phyloP scores from a whole-genome alignment of 1,139 yeast species.

The Pichia sp. region DNA sequence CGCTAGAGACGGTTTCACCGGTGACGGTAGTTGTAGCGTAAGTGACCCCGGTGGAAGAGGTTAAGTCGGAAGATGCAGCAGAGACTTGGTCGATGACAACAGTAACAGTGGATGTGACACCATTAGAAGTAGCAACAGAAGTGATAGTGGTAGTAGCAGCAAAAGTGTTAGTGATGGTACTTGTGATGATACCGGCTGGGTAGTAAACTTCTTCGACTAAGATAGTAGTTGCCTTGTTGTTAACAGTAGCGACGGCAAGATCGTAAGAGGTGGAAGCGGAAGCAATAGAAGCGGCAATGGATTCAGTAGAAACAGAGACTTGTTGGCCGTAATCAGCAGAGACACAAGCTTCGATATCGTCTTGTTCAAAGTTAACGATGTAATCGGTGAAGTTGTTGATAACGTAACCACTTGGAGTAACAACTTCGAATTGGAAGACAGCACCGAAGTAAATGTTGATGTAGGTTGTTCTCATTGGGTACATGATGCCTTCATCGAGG shows the following conservation, averaged over 20 bases:
- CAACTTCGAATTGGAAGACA: slow-evolving; percentile 16
- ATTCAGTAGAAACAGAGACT: not conserved
- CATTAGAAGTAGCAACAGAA: slow-evolving; percentile 2
- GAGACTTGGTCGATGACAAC: slow-evolving; percentile 12
- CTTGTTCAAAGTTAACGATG: slow-evolving; percentile 4
- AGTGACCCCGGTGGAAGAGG: not conserved
- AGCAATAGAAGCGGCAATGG: not conserved
- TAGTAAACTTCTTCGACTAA: slow-evolving; percentile 12
- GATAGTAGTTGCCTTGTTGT: slow-evolving; percentile 37
- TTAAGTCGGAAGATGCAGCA: not conserved
- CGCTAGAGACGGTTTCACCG: slow-evolving; percentile 5
- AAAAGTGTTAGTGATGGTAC: slow-evolving; percentile 4
- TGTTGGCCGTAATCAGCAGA: slow-evolving; percentile 4
- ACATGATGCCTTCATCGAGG: slow-evolving; percentile 24
- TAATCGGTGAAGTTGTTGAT: slow-evolving; percentile 10
- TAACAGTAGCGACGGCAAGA: not conserved
- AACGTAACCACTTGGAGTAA: slow-evolving; percentile 19
- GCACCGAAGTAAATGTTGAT: slow-evolving; percentile 17
- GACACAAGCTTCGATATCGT: slow-evolving; percentile 7
- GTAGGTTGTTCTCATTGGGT: slow-evolving; percentile 31
- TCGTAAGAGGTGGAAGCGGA: not conserved
- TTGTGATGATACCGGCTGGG: slow-evolving; percentile 10
- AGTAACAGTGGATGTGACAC: slow-evolving; percentile 3
- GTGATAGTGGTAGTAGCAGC: slow-evolving; percentile 11
- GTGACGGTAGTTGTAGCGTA: slow-evolving; percentile 6